Evolutionary conservation across 106 monocot species (phyloP).

Genomic region (Platanthera guangdongensis): DNA sequence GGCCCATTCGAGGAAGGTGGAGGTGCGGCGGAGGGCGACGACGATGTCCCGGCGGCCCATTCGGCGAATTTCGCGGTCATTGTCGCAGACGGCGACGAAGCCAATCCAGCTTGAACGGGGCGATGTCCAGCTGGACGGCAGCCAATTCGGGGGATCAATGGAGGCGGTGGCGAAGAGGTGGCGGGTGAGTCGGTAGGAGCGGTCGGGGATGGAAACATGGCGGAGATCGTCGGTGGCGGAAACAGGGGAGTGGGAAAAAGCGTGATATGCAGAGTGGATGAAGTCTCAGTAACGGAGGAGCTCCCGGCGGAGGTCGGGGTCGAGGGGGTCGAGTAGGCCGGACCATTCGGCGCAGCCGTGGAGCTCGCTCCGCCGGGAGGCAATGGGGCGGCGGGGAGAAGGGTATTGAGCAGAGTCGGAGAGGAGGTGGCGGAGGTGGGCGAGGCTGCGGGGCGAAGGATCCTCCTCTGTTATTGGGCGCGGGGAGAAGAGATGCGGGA

Average conservation of each 20-base stretch:
- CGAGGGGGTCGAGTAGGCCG: conserved; percentile 72
- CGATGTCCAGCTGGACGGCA: not conserved
- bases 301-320: conserved; percentile 77
- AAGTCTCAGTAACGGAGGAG: conserved; percentile 87
- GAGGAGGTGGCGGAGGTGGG: conserved; percentile 22
- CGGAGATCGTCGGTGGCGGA: conserved; percentile 13
- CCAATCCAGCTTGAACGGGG: conserved; percentile 31
- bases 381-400: conserved; percentile 45
- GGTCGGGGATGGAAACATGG: conserved; percentile 32
- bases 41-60: conserved; percentile 20
- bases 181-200: conserved; percentile 37
- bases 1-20: conserved; percentile 70
- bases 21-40: conserved; percentile 11
- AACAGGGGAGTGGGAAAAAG: conserved; percentile 27
- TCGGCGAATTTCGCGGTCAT: conserved; percentile 21
- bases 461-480: not conserved
- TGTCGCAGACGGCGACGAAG: conserved; percentile 31
- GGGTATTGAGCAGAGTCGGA: conserved; percentile 19
- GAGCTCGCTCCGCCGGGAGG: conserved; percentile 38
- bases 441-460: conserved; percentile 22
- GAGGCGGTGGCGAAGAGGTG: conserved; percentile 79
- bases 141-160: conserved; percentile 8
- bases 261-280: conserved; percentile 64
- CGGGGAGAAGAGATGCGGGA: conserved; percentile 14
- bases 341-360: conserved; percentile 65